A percentile compares a stretch with the other conserved stretches of the same genome.
Conservation (phyloP, 768 basidiomycete genomes). For the Mycena galericulata region DNA sequence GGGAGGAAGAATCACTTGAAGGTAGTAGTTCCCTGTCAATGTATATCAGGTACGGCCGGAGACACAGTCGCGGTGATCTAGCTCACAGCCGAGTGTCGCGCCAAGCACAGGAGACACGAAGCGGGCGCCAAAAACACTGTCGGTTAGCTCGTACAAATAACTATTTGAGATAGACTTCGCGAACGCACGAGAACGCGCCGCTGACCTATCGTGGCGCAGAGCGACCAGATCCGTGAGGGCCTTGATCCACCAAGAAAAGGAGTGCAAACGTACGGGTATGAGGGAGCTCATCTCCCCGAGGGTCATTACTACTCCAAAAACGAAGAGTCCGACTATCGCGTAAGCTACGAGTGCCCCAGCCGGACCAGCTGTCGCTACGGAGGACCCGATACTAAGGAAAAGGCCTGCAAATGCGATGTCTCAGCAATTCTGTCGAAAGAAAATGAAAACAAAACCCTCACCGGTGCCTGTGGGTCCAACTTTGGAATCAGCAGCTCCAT, state of each 20-base stretch:
- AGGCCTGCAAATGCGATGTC: constrained; percentile 3
- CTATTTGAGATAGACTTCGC: background rate
- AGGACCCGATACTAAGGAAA: constrained; percentile 27
- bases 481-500: background rate
- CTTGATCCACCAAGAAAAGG: background rate
- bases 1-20: constrained; percentile 46
- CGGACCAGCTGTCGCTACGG: constrained; percentile 58
- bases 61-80: background rate
- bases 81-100: constrained; percentile 63
- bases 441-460: background rate
- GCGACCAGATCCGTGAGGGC: background rate
- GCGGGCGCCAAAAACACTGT: constrained; percentile 67
- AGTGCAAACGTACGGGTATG: constrained; percentile 43
- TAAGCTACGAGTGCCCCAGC: constrained; percentile 74
- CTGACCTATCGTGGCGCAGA: constrained; percentile 38
- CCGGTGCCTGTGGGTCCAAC: constrained; percentile 13
- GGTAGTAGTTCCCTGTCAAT: constrained; percentile 72
- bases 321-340: constrained; percentile 67
- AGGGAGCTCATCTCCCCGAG: constrained; percentile 41
- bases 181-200: constrained; percentile 76
- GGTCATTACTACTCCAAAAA: constrained; percentile 71
- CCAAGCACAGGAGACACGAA: constrained; percentile 72
- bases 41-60: constrained; percentile 51
- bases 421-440: background rate
- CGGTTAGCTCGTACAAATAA: constrained; percentile 58